phyloP scores from a whole-genome alignment of 352 stramenopile species.

The Phytophthora lateralis region DNA sequence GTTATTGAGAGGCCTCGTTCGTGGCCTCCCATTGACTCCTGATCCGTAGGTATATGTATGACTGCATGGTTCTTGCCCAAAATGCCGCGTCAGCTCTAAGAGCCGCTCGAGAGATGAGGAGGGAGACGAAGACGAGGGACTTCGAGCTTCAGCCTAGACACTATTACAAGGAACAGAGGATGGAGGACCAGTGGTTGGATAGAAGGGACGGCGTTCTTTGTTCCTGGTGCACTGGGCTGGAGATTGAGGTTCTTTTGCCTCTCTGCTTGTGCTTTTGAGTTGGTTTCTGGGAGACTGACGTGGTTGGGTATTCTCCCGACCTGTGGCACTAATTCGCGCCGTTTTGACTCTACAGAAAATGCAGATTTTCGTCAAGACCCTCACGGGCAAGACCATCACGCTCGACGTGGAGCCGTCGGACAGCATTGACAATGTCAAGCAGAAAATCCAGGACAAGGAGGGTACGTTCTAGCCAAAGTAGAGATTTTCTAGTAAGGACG shows the following conservation, averaged over 20 bases:
- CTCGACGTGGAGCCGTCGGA: conserved; percentile 99
- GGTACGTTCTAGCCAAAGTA: conserved; percentile 47
- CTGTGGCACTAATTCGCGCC: conserved; percentile 23
- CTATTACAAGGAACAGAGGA: background rate
- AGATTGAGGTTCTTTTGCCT: conserved; percentile 2
- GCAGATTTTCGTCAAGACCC: conserved; percentile 96
- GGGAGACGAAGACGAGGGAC: background rate
- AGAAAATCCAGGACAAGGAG: conserved; percentile 99
- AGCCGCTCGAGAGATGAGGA: conserved; percentile 3
- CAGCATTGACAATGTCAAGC: conserved; percentile 99
- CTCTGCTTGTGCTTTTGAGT: conserved; percentile 5
- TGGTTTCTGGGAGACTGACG: conserved; percentile 13
- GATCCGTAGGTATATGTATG: conserved; percentile 91
- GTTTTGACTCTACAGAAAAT: conserved; percentile 68
- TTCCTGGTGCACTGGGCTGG: background rate
- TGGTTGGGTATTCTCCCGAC: conserved; percentile 5
- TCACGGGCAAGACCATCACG: conserved; percentile 99
- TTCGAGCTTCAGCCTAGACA: background rate
- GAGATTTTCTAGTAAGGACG: background rate
- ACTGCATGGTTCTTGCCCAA: conserved; percentile 54
- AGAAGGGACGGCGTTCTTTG: background rate
- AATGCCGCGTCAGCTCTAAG: conserved; percentile 22
- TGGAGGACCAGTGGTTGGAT: background rate
- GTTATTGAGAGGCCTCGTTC: conserved; percentile 4
- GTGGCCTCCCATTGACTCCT: conserved; percentile 19